Percentiles rank a stretch among this genome's conserved stretches.
phyloP scores from a whole-genome alignment of 768 basidiomycete genomes.

The Russula ochroleuca region DNA sequence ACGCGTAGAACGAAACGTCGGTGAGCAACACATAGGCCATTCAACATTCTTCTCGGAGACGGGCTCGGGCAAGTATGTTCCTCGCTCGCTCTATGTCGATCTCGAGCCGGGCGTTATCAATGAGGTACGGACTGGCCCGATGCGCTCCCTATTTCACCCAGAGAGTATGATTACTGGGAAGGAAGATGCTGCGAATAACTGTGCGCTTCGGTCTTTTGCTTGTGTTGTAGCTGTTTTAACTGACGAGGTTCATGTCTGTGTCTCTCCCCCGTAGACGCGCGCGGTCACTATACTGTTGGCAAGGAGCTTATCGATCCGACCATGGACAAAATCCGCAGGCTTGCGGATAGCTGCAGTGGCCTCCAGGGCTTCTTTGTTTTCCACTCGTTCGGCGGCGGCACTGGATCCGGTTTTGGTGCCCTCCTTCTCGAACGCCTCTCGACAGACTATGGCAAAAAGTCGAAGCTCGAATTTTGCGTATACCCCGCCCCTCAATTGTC shows the following conservation, averaged over 20 bases:
- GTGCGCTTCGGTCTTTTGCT: constrained; percentile 42
- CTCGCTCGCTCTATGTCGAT: constrained; percentile 94
- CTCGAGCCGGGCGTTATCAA: constrained; percentile 94
- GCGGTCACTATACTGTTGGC: constrained; percentile 97
- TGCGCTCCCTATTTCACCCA: constrained; percentile 94
- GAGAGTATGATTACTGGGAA: constrained; percentile 97
- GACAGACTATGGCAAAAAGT: constrained; percentile 98
- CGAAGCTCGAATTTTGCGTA: constrained; percentile 96
- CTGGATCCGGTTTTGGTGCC: constrained; percentile 97
- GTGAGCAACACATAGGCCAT: constrained; percentile 76
- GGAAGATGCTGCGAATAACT: constrained; percentile 99
- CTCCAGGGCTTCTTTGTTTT: constrained; percentile 99
- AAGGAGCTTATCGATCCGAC: constrained; percentile 97
- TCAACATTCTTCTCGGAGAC: constrained; percentile 98
- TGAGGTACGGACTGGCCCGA: constrained; percentile 88
- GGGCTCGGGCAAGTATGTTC: constrained; percentile 91
- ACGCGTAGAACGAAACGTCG: constrained; percentile 70
- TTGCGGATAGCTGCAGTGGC: constrained; percentile 94
- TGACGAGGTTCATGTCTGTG: constrained; percentile 6
- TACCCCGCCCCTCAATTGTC: constrained; percentile 92
- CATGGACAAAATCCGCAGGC: constrained; percentile 90
- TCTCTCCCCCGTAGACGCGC: constrained; percentile 61
- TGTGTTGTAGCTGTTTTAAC: constrained; percentile 10
- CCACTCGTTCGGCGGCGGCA: constrained; percentile 99
- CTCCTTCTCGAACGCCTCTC: constrained; percentile 93